phyloP scores from a whole-genome alignment of 116 monocot species.

The Phalaenopsis hybrid region DNA sequence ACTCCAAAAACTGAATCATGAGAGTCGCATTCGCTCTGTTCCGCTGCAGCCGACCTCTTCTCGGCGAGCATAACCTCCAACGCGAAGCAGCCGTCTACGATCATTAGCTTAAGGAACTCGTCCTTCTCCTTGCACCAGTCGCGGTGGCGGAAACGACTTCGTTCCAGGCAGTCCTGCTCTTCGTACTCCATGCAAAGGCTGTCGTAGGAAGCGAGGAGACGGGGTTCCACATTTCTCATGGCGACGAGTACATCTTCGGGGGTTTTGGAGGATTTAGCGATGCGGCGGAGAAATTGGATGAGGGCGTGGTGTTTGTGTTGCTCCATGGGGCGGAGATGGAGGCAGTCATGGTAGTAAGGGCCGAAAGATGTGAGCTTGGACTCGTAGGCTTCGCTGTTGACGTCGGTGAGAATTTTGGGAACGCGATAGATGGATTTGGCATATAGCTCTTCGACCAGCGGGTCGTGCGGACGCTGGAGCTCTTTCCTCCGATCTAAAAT shows the following conservation, averaged over 20 bases:
- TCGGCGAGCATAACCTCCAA: no score
- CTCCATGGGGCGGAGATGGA: slow-evolving; percentile 10
- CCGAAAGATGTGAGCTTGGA: background rate
- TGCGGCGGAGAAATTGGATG: background rate
- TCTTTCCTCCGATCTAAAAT: no score
- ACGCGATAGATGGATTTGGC: slow-evolving; percentile 11
- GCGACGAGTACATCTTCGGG: background rate
- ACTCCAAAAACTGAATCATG: background rate
- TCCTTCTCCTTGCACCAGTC: no score
- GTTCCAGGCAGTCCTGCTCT: no score
- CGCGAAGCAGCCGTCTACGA: no score
- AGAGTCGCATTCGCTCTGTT: background rate
- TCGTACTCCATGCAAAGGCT: no score
- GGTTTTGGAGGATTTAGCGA: background rate
- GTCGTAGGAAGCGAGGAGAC: background rate
- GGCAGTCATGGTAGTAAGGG: slow-evolving; percentile 12
- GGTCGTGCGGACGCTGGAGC: no score
- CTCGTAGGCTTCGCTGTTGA: slow-evolving; percentile 9
- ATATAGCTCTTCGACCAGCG: background rate
- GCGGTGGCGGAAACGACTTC: no score
- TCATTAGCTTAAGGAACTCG: no score
- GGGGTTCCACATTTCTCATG: background rate
- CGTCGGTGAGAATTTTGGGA: background rate
- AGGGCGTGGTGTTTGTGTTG: background rate
- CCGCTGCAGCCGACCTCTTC: background rate